Evolutionary conservation across 129 eudicot species (phyloP).

Genomic region (Helichrysum umbraculigerum): DNA sequence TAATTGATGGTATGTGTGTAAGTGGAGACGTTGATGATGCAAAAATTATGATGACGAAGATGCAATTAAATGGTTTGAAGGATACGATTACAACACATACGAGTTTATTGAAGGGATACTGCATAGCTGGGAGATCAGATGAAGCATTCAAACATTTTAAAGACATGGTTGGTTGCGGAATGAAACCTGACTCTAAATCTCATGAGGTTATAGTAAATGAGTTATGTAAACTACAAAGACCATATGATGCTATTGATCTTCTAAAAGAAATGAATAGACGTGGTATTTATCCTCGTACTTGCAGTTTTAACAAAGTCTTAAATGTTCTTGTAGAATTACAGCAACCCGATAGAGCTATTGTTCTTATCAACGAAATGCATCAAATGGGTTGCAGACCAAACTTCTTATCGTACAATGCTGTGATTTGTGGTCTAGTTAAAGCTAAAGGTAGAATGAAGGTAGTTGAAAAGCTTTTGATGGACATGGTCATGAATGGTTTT

Average conservation of each 20-base stretch:
- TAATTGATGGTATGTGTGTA: constrained; percentile 52
- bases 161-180: constrained; percentile 41
- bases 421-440: constrained; percentile 47
- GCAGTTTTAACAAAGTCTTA: constrained; percentile 48
- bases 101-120: constrained; percentile 59
- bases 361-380: constrained; percentile 44
- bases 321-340: constrained; percentile 38
- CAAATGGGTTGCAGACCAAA: constrained; percentile 49
- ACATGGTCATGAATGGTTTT: constrained; percentile 50
- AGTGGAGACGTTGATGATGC: constrained; percentile 56
- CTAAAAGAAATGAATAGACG: constrained; percentile 43
- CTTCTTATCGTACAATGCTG: constrained; percentile 50
- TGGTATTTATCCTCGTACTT: constrained; percentile 41
- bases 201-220: constrained; percentile 52
- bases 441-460: constrained; percentile 46
- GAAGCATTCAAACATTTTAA: constrained; percentile 55
- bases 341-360: constrained; percentile 43
- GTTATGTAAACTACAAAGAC: constrained; percentile 45
- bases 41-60: constrained; percentile 48
- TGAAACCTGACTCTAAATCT: constrained; percentile 45
- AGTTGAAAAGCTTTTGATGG: constrained; percentile 48
- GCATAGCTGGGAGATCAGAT: constrained; percentile 44
- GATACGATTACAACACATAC: constrained; percentile 51
- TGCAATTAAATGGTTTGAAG: constrained; percentile 57
- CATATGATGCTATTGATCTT: constrained; percentile 46